Base-by-base conservation (phyloP, 2,329 filamentous ascomycete genomes). In the Colletotrichum acutatum region DNA sequence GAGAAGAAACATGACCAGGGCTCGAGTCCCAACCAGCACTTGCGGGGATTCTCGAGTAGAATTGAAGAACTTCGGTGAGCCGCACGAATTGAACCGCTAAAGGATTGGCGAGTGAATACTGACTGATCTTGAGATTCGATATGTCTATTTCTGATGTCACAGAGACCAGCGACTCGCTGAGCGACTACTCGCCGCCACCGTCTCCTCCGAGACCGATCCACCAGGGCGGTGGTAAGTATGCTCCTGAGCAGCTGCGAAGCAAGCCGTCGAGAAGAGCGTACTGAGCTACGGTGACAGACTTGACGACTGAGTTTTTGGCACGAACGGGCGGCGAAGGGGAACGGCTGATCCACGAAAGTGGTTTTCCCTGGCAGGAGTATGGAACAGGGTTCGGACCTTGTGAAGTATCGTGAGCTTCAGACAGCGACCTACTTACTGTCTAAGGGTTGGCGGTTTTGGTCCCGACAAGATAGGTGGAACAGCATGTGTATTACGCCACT, bases 171-270 rank as follows among this genome's bases (percentile, higher is more conserved):
- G 66, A 56, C 7, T 49, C 26, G 22, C 5, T 57, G 12, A 52
- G 26, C 32, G 28, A 26, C 52, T 37, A 68, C 24, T 59, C 53
- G 26, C 66, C 54, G 34, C 66, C 71, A 12, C 71, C 71, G 5
- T 71, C 71, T 56, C 68, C 71, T 16, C 68, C 68, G 7, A 72
- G 68, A 24, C 71, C 71, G 11, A 54, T 74, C 24, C 71, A 74
- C 53, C 71, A 74, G 63, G 71, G 71, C n/a, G 71, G 71, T 1
- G 71, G 71, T 34, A 57, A 58, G 30, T 74, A 74, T 30, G 58
- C 68, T 30, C 62, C 68, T 2, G 64, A 59, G 9, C 71, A 68
- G 34, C 57, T 74, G 24, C 66, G 54, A 7, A 16, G 42, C 26
- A 57, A 16, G 26, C 46, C 16, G 6, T n/a, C 22, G 26, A 64